A percentile compares a stretch with the other conserved stretches of the same genome.
phyloP scores from a whole-genome alignment of 2,329 filamentous ascomycete species.

The Aquanectria penicillioides region DNA sequence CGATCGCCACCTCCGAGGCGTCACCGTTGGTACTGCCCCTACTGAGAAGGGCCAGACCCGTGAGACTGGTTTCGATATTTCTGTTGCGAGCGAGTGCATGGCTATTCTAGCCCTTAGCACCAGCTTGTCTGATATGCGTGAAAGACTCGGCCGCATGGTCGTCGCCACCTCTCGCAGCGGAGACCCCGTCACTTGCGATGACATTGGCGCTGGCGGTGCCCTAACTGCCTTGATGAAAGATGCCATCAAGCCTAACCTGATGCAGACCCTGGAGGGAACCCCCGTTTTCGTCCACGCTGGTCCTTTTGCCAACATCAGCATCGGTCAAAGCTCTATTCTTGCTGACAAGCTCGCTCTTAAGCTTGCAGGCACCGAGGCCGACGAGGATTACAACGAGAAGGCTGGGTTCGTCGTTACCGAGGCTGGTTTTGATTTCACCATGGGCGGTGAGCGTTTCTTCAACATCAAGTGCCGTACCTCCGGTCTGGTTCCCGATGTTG shows the following conservation, averaged over 20 bases:
- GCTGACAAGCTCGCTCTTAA: conserved; percentile 96
- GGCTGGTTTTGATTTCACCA: conserved; percentile 98
- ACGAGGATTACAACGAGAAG: conserved; percentile 85
- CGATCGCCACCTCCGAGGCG: conserved; percentile 88
- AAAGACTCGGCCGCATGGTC: conserved; percentile 94
- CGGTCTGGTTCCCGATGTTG: conserved; percentile 89
- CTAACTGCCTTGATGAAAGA: conserved; percentile 96
- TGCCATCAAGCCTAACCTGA: conserved; percentile 97
- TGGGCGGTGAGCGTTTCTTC: conserved; percentile 99
- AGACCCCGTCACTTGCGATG: conserved; percentile 94
- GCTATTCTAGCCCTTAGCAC: conserved; percentile 95
- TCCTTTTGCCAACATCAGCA: conserved; percentile 98
- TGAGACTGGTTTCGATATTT: conserved; percentile 96
- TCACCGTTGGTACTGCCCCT: conserved; percentile 87
- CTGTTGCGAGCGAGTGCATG: conserved; percentile 98
- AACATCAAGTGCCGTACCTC: conserved; percentile 99
- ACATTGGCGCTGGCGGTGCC: conserved; percentile 91
- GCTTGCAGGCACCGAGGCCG: conserved; percentile 91
- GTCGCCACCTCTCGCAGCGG: conserved; percentile 86
- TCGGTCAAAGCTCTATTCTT: conserved; percentile 94
- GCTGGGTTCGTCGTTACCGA: conserved; percentile 95
- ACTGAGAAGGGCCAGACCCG: conserved; percentile 91
- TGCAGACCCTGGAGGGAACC: conserved; percentile 97
- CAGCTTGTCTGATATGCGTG: conserved; percentile 86
- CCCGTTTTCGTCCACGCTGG: conserved; percentile 98